Conservation (phyloP, 2,329 filamentous ascomycete genomes). For the Penicillium sp. region DNA sequence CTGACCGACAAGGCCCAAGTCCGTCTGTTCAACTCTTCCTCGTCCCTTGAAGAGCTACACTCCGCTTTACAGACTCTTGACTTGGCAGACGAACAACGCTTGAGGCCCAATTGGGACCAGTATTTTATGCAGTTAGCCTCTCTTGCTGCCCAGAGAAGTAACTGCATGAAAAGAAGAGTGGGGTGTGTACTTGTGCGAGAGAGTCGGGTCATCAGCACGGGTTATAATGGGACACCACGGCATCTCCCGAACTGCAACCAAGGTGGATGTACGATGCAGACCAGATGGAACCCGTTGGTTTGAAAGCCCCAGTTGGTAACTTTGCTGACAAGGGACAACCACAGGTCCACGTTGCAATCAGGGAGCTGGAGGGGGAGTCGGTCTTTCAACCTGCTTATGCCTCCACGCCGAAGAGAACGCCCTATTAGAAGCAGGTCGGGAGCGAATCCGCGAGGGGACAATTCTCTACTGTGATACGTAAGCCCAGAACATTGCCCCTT, state of each 20-base stretch:
- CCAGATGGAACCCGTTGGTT: not conserved
- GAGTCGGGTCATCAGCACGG: slow-evolving; percentile 84
- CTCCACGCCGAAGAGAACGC: slow-evolving; percentile 99
- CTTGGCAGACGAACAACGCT: slow-evolving; percentile 70
- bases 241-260: slow-evolving; percentile 86
- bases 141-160: slow-evolving; percentile 81
- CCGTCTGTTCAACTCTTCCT: slow-evolving; percentile 79
- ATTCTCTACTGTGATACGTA: slow-evolving; percentile 87
- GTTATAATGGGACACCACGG: slow-evolving; percentile 96
- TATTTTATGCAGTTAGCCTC: slow-evolving; percentile 98
- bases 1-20: slow-evolving; percentile 79
- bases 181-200: slow-evolving; percentile 88
- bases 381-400: slow-evolving; percentile 83
- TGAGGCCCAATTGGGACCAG: slow-evolving; percentile 89
- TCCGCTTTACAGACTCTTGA: slow-evolving; percentile 69
- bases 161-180: slow-evolving; percentile 97
- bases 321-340: slow-evolving; percentile 8
- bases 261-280: slow-evolving; percentile 66
- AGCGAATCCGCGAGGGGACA: slow-evolving; percentile 76
- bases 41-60: slow-evolving; percentile 67
- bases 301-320: not conserved
- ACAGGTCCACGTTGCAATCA: slow-evolving; percentile 71
- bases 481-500: slow-evolving; percentile 16
- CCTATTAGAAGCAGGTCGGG: slow-evolving; percentile 85
- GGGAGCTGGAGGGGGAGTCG: slow-evolving; percentile 64